Evolutionary conservation across 225 moss, liverwort and hornwort species (phyloP), one percentile per base, ranked within the genome.

Genomic region (Polytrichum formosum): DNA sequence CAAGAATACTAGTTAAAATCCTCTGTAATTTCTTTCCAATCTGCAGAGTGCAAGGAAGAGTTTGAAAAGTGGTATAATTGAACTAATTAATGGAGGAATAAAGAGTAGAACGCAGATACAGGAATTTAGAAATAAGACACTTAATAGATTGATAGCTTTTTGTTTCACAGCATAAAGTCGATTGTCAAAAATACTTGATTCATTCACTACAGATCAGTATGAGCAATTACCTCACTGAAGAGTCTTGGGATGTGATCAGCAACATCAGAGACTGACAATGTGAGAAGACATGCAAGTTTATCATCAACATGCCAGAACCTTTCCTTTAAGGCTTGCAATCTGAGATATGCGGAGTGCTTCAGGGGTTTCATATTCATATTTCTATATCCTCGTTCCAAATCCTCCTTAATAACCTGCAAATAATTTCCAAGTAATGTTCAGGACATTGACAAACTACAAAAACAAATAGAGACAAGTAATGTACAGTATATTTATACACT

Each of bases 331-430:
- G 82, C 75, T 80, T 90, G 88, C 66, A 94, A 75, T 67, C 92
- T 80, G 59, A 97, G 80, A 74, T 97, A 93, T 0, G 87, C 85
- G 53, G 97, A 91, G 73, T 97, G 97, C 79, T 91, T 94, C 25
- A 97, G 62, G 58, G 97, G 97, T 68, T 88, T 97, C 92, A 97
- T 92, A 62, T 94, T 97, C 19, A 75, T 80, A 54, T 97, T 97
- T 66, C 94, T 85, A 66, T 97, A 97, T 6, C 82, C 91, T 72
- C 92, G 93, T 83, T 97, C 94, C 78, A 97, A 64, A 26, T 94
- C 97, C 76, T 97, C 97, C 77, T 94, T 94, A 28, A 92, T 82
- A 53, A 86, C 88, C 94, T 92, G 86, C 73, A 80, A 63, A 61
- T 3, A 20, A 10, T 53, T 18, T 58, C 6, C 56, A n/a, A 58